Evolutionary conservation across 345 rosid genomes (phyloP), one percentile per base, ranked within the genome.

Genomic region (Odontarrhena argentea): DNA sequence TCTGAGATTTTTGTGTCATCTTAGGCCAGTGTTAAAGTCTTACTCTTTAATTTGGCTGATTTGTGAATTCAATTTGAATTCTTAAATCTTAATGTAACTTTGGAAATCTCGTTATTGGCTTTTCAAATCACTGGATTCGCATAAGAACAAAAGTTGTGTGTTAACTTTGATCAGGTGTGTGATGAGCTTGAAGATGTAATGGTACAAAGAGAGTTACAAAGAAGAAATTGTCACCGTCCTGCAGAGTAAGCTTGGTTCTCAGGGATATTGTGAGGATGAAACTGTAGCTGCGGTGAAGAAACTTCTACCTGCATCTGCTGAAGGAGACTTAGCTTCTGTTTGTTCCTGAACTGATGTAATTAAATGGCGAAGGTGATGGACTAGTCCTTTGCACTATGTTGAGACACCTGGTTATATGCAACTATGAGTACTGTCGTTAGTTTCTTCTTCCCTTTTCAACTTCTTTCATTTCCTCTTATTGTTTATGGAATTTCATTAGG

Each of bases 381-480:
- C 87, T 75, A 84, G 91, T 56, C 83, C 91, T 63, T 72, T 94
- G 49, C 99, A 94, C 83, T 94, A 85, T 75, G 74, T 86, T 57
- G 95, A 91, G 72, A 94, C 99, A 2, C 99, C 96, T 46, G 96
- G 88, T 77, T 94, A 87, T 81, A 74, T 94, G 97, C 78, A 94
- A 82, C 76, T 94, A 94, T 49, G 59, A 80, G 8, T 91, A 91
- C 74, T 83, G 87, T 69, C 81, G 99, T 94, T 67, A 60, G 96
- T 84, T 76, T 54, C 13, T 7, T 52, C 36, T 25, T 28, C 6
- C 43, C 3, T 56, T 1, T 49, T 14, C 38, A 56, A 46, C 5
- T n/a, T n/a, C n/a, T 30, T 9, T 0, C 26, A 9, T 25, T 9
- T 22, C 9, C 9, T 5, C 42, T 71, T 70, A 57, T 49, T 5